Evolutionary conservation across 805 yeast genomes (phyloP).

Genomic region (Ogataea minuta): DNA sequence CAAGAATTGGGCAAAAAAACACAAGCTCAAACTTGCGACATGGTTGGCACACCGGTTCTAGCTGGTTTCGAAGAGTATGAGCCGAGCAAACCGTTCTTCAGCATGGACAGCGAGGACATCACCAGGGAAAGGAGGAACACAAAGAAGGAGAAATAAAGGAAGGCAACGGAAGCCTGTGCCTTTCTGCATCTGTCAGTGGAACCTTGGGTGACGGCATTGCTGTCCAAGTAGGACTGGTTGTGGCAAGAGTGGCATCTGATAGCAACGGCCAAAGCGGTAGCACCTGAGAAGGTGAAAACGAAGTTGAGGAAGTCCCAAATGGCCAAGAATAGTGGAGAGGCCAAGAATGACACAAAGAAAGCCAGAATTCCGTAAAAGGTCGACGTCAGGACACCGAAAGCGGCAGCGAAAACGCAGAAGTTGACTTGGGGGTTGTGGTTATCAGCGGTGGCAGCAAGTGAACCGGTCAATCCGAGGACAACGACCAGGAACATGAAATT

Average conservation of each 20-base stretch:
- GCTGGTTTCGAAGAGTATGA: conserved; percentile 49
- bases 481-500: conserved; percentile 77
- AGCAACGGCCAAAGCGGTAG: conserved; percentile 90
- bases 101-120: conserved; percentile 46
- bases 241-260: conserved; percentile 83
- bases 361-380: conserved; percentile 78
- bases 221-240: conserved; percentile 60
- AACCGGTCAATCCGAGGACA: conserved; percentile 83
- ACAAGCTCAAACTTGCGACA: conserved; percentile 73
- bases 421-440: conserved; percentile 75
- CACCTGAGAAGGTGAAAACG: conserved; percentile 92
- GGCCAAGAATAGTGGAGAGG: conserved; percentile 81
- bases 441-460: conserved; percentile 67
- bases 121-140: conserved; percentile 64
- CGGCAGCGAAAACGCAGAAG: conserved; percentile 82
- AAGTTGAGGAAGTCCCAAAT: conserved; percentile 81
- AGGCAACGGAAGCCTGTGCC: conserved; percentile 82
- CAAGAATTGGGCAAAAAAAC: conserved; percentile 5
- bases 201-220: conserved; percentile 74
- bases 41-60: conserved; percentile 85
- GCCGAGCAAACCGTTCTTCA: conserved; percentile 61
- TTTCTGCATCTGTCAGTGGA: conserved; percentile 85
- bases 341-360: conserved; percentile 70
- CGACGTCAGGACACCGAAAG: conserved; percentile 80
- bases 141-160: conserved; percentile 81